A percentile compares a stretch with the other conserved stretches of the same genome.
Evolutionary conservation across 83 land plant genomes (phyloP).

Genomic region (Picea engelmannii): DNA sequence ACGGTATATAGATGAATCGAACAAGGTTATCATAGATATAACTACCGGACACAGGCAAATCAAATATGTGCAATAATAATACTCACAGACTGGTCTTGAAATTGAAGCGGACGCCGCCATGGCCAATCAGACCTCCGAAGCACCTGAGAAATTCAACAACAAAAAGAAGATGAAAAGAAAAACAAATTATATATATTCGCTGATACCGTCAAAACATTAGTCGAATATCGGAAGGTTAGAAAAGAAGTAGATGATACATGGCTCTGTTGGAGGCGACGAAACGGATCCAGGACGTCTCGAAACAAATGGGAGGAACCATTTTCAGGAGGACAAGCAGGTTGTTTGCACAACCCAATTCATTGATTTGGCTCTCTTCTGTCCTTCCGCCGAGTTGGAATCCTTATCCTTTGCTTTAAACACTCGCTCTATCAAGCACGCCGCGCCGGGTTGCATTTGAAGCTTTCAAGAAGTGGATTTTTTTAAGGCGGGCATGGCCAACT

Average conservation of each 20-base stretch:
- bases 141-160: neutral
- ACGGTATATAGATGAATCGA: neutral
- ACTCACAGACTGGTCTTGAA: conserved; percentile 15
- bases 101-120: conserved; percentile 5
- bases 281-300: neutral
- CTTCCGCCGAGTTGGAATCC: no score
- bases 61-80: neutral
- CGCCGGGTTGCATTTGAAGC: no score
- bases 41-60: no score
- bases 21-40: neutral
- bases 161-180: neutral
- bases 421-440: no score
- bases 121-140: conserved; percentile 14
- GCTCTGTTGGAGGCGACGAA: conserved; percentile 7
- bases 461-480: no score
- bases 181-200: neutral
- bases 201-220: neutral
- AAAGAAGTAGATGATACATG: neutral
- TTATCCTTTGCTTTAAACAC: no score
- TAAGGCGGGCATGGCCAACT: no score
- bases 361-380: no score
- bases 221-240: neutral
- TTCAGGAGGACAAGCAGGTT: neutral
- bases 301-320: neutral
- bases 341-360: neutral